A percentile compares a stretch with the other conserved stretches of the same genome.
Conservation (phyloP, 2,329 filamentous ascomycete genomes). For the Chaetothyriales sp. region DNA sequence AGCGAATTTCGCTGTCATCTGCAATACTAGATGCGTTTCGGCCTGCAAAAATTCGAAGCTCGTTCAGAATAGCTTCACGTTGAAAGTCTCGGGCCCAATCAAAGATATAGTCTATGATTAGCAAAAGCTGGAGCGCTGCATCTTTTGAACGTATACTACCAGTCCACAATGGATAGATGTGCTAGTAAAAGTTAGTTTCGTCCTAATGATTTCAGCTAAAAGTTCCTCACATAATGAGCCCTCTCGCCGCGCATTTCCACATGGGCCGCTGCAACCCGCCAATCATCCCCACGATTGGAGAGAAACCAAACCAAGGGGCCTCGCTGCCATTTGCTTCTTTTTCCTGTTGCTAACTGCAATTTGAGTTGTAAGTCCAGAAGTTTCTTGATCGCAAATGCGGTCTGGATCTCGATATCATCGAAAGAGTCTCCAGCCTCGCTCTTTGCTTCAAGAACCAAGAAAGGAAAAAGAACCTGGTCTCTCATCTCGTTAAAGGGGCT, state of each 20-base stretch:
- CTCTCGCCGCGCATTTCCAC: neutral
- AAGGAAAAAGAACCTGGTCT: conserved; percentile 1
- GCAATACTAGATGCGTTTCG: too few relatives aligned
- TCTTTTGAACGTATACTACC: conserved; percentile 16
- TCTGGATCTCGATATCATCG: conserved; percentile 1
- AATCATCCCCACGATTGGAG: conserved; percentile 1
- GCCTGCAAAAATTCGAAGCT: too few relatives aligned
- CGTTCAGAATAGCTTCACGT: conserved; percentile 19
- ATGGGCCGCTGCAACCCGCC: conserved; percentile 1
- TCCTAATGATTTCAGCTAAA: too few relatives aligned
- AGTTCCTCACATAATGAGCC: neutral
- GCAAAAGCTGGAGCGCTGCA: conserved; percentile 19
- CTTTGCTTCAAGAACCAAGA: conserved; percentile 2
- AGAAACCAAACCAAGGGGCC: conserved; percentile 3
- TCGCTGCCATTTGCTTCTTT: too few relatives aligned
- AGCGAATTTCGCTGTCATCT: too few relatives aligned
- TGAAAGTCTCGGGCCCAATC: conserved; percentile 23
- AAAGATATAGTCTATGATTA: conserved; percentile 22
- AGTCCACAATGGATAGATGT: conserved; percentile 16
- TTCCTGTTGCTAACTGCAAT: too few relatives aligned
- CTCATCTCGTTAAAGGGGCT: too few relatives aligned
- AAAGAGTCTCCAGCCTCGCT: neutral
- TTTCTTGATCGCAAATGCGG: conserved; percentile 1
- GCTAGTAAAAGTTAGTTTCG: conserved; percentile 10
- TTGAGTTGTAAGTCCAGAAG: conserved; percentile 1